phyloP scores from a whole-genome alignment of 2,329 filamentous ascomycete genomes.

The Emmonsiellopsis sp. region DNA sequence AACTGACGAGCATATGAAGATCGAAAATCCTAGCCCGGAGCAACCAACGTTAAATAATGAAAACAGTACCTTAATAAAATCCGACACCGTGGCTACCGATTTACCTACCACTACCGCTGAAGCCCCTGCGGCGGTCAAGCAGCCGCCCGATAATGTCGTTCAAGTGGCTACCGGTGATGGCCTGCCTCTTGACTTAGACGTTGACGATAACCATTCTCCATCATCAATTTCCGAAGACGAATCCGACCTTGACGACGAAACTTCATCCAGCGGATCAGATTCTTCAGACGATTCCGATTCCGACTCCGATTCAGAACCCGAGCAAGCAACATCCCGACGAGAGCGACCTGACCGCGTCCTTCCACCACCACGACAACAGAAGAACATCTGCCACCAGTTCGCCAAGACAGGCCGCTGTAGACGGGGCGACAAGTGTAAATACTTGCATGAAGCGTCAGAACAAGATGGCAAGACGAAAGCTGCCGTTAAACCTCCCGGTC shows the following conservation, averaged over 20 bases:
- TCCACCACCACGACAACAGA: constrained; percentile 27
- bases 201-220: neutral
- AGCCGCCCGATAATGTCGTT: neutral
- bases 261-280: constrained; percentile 30
- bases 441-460: constrained; percentile 30
- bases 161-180: neutral
- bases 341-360: constrained; percentile 31
- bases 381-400: constrained; percentile 31
- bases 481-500: neutral
- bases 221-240: neutral
- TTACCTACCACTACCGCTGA: neutral
- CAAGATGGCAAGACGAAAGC: constrained; percentile 16
- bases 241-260: constrained; percentile 23
- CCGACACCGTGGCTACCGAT: neutral
- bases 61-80: neutral
- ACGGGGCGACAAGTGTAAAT: constrained; percentile 34
- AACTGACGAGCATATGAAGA: neutral
- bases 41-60: neutral
- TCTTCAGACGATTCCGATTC: constrained; percentile 15
- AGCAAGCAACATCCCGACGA: constrained; percentile 33
- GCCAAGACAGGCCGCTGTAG: constrained; percentile 33
- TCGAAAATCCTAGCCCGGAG: neutral
- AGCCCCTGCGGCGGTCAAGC: neutral
- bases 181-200: neutral
- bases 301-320: constrained; percentile 25